Conservation (phyloP, 1,284 basidiomycete genomes). For the Cryptococcus jaspeensis region DNA sequence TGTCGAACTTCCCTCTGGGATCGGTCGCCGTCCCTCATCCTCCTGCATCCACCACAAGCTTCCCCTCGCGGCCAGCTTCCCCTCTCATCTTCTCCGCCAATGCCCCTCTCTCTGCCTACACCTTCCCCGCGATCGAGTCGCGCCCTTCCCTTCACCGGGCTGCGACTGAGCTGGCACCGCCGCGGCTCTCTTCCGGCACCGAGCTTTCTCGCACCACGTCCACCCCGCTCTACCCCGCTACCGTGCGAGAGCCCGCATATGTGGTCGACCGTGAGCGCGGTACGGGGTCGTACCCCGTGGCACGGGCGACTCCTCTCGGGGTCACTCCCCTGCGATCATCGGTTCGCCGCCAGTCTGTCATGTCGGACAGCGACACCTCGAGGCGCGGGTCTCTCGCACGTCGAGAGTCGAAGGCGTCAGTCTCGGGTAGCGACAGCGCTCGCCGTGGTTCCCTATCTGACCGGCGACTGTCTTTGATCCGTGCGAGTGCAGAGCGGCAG, state of each 20-base stretch:
- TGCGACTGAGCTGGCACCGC: conserved; percentile 16
- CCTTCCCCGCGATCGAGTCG: conserved; percentile 12
- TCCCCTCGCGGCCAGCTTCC: no score
- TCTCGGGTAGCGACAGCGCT: no score
- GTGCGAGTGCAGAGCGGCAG: no score
- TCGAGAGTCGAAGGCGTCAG: no score
- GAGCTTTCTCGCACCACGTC: conserved; percentile 19
- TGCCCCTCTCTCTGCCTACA: conserved; percentile 23
- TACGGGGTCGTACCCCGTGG: conserved; percentile 26
- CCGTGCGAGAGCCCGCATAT: conserved; percentile 1
- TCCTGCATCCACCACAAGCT: no score
- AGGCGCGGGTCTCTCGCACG: no score
- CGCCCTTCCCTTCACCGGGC: conserved; percentile 13
- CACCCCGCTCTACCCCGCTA: conserved; percentile 19
- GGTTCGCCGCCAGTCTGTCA: conserved; percentile 25
- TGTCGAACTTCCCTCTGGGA: no score
- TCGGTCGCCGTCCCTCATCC: no score
- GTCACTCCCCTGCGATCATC: conserved; percentile 25
- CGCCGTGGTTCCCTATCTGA: no score
- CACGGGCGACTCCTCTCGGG: conserved; percentile 24
- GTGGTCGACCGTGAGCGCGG: conserved; percentile 8
- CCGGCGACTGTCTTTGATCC: no score
- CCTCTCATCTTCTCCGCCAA: conserved; percentile 26
- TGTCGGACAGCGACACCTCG: no score
- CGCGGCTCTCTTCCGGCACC: conserved; percentile 25